Evolutionary conservation across 352 stramenopile species (phyloP).

Genomic region (Globisporangium takayamanum): DNA sequence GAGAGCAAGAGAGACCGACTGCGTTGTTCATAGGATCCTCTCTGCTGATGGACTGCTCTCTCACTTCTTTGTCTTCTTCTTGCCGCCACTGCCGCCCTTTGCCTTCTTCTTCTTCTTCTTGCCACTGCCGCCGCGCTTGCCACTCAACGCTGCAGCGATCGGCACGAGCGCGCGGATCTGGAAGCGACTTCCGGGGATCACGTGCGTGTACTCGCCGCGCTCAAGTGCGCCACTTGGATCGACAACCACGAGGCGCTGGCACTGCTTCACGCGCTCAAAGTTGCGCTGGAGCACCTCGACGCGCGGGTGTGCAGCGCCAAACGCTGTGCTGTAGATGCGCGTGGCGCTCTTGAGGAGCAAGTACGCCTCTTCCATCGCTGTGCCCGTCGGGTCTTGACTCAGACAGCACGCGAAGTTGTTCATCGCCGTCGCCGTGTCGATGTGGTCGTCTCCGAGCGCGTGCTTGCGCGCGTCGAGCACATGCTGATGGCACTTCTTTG

Average conservation of each 20-base stretch:
- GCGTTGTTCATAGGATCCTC: slow-evolving; percentile 31
- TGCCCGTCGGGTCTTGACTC: slow-evolving; percentile 27
- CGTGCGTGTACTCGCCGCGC: slow-evolving; percentile 46
- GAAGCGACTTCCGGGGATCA: slow-evolving; percentile 57
- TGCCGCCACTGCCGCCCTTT: neutral
- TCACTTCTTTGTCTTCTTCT: slow-evolving; percentile 21
- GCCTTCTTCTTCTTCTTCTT: slow-evolving; percentile 16
- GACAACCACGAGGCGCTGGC: slow-evolving; percentile 35
- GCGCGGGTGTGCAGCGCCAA: slow-evolving; percentile 36
- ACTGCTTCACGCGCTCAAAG: slow-evolving; percentile 32
- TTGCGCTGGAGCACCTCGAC: slow-evolving; percentile 40
- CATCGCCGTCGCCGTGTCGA: slow-evolving; percentile 64
- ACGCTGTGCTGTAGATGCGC: slow-evolving; percentile 38
- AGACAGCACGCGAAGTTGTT: slow-evolving; percentile 73
- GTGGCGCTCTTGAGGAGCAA: slow-evolving; percentile 46
- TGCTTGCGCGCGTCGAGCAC: slow-evolving; percentile 34
- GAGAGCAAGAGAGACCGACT: neutral
- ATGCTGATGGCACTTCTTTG: slow-evolving; percentile 47
- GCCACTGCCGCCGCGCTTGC: slow-evolving; percentile 6
- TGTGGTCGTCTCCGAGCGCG: slow-evolving; percentile 23
- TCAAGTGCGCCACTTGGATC: slow-evolving; percentile 34
- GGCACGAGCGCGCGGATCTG: slow-evolving; percentile 60
- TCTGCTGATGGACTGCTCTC: slow-evolving; percentile 12
- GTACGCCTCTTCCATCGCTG: slow-evolving; percentile 43
- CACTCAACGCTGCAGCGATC: slow-evolving; percentile 14